Evolutionary conservation across 192 early-diverging fungal genomes (phyloP), one percentile per base, ranked within the genome.

Genomic region (Diversispora eburnea): DNA sequence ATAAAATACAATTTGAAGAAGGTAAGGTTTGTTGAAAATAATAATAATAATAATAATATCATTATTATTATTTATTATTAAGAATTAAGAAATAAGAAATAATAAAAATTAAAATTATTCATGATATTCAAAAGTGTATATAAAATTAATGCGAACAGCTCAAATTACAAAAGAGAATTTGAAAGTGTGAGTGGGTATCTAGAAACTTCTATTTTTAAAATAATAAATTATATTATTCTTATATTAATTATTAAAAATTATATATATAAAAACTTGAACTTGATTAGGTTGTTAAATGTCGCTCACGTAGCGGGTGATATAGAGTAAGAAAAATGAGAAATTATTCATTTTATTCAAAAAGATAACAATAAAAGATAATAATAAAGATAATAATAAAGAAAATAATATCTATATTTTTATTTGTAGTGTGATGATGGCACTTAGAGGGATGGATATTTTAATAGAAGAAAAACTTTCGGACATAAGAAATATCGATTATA

Each of bases 121-220:
- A 8, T 17, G 7, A 55, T 56, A 59, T 59, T 4, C 19, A 49
- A 46, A 45, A 71, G 70, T 47, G 10, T 71, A 71, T 20, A 22
- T 59, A 41, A n/a, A 43, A 33, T 58, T 73, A 19, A 63, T 73
- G 59, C 61, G 46, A 33, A 33, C 59, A 51, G 25, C n/a, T 48
- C 58, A 62, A n/a, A 5, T 73, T 41, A 61, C 54, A 41, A 73
- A 51, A 52, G 71, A 73, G 15, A 52, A 62, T 47, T 52, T 73
- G 8, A 73, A 73, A 73, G 43, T 73, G 71, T 73, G 52, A 59
- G 57, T 59, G 25, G 47, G 46, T 42, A 49, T 69, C 67, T 25
- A 33, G 25, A 33, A 10, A 41, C n/a, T 41, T 19, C 22, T 8
- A 41, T 33, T 6, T 61, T 5, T 39, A 10, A 6, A 42, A 10